Evolutionary conservation across 371 early-diverging fungal species (phyloP).

Genomic region (Polyrhizophydium stewartii): DNA sequence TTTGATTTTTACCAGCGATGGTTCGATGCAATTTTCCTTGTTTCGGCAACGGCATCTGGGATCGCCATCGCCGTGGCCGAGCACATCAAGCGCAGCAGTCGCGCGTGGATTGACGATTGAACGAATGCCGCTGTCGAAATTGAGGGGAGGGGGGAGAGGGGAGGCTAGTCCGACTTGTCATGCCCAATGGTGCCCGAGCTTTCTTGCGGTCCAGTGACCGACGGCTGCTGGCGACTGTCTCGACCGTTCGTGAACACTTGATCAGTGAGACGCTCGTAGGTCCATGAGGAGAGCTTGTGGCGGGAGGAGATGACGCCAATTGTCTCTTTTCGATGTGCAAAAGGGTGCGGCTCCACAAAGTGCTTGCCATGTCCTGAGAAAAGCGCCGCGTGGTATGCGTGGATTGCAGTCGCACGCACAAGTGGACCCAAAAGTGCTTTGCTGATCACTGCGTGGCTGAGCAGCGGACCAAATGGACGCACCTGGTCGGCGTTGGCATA

Average conservation of each 20-base stretch:
- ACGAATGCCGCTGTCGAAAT: not conserved
- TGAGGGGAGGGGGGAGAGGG: not conserved
- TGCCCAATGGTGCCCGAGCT: not conserved
- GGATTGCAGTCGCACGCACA: slow-evolving; percentile 79
- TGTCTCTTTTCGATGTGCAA: slow-evolving; percentile 53
- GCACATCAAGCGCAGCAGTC: not conserved
- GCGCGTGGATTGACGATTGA: not conserved
- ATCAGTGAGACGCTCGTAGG: slow-evolving; percentile 27
- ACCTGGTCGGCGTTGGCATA: slow-evolving; percentile 31
- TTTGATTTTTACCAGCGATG: slow-evolving; percentile 88
- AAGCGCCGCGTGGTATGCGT: slow-evolving; percentile 49
- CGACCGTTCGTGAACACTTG: slow-evolving; percentile 17
- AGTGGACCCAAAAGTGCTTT: slow-evolving; percentile 69
- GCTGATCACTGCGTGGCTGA: slow-evolving; percentile 76
- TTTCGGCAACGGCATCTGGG: slow-evolving; percentile 50
- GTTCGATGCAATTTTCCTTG: slow-evolving; percentile 89
- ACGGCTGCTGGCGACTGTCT: not conserved
- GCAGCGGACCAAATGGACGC: slow-evolving; percentile 80
- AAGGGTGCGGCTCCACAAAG: slow-evolving; percentile 26
- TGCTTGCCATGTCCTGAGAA: slow-evolving; percentile 8
- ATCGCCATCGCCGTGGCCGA: not conserved
- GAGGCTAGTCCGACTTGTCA: not conserved
- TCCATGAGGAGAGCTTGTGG: slow-evolving; percentile 55
- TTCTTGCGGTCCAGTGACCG: not conserved
- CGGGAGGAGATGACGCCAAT: slow-evolving; percentile 55